Evolutionary conservation across 108 stramenopile genomes (phyloP), one percentile per base, ranked within the genome.

Genomic region (Aurantiochytrium sp.): DNA sequence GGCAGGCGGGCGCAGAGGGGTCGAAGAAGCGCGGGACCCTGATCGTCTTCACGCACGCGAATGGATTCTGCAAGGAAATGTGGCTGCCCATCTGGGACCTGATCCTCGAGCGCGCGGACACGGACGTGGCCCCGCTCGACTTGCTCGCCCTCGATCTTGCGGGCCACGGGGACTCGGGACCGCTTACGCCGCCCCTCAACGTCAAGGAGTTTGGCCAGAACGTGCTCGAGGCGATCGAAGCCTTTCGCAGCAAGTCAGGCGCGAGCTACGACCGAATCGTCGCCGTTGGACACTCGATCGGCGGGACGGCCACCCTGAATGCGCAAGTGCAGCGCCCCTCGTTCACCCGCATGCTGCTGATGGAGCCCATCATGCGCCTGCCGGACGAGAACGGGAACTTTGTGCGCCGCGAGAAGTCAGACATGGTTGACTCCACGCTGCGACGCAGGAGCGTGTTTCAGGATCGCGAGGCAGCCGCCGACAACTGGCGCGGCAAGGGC

Each of bases 51-150:
- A 48, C 73, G 45, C 73, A 81, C 45, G 73, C 73, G 32, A 81
- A 81, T 81, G 73, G 73, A 30, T 81, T 81, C 3, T 81, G 73
- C 45, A 81, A 81, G 73, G 73, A 81, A 48, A n/a, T 81, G 73
- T 81, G 73, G 73, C 30, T 81, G 6, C 73, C 73, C 2, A 48
- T 81, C n/a, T 48, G 39, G 73, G 45, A 81, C 45, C 42, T 48
- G 12, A 17, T 81, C 8, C 36, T 81, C 3, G 42, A 81, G 45
- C 21, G 32, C 10, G 24, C 39, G 10, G 45, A 48, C 73, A 81
- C 39, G 45, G 45, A 41, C 36, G 21, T 6, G 10, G 45, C 42
- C 24, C 39, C 73, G 30, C 6, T 81, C 17, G 45, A 81, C 32
- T 17, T 48, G 19, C 45, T 81, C 0, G 6, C 19, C 73, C 73